phyloP scores from a whole-genome alignment of 2,329 filamentous ascomycete genomes.

The Trichoderma brevicompactum region DNA sequence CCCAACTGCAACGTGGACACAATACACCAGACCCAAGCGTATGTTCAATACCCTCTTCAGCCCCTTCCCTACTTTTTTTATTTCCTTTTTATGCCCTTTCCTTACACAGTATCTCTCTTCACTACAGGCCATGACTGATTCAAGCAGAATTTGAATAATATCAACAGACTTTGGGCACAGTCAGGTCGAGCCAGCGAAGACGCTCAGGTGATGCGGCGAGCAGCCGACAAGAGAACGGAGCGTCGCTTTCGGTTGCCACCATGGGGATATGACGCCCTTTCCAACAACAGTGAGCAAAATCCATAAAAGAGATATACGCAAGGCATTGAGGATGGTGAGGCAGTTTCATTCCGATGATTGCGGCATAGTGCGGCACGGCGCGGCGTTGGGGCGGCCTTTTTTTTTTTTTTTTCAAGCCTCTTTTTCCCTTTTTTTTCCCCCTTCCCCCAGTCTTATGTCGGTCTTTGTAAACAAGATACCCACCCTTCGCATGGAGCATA shows the following conservation, averaged over 20 bases:
- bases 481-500: neutral
- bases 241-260: conserved; percentile 37
- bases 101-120: neutral
- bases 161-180: conserved; percentile 39
- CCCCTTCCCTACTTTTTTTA: neutral
- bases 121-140: neutral
- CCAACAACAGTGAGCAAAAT: neutral
- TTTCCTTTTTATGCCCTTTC: neutral
- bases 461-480: conserved; percentile 1
- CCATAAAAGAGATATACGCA: neutral
- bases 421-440: neutral
- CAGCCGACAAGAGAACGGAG: conserved; percentile 38
- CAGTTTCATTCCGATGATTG: conserved; percentile 10
- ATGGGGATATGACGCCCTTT: conserved; percentile 39
- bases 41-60: conserved; percentile 33
- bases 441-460: neutral
- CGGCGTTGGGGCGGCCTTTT: conserved; percentile 14
- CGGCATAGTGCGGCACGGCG: conserved; percentile 22
- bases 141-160: neutral
- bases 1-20: conserved; percentile 32
- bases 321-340: neutral
- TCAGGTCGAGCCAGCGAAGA: conserved; percentile 35
- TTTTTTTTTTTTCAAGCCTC: neutral
- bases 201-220: conserved; percentile 42
- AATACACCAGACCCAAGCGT: conserved; percentile 41